Evolutionary conservation across 441 rosid genomes (phyloP).

Genomic region (Pelargonium exstipulatum): DNA sequence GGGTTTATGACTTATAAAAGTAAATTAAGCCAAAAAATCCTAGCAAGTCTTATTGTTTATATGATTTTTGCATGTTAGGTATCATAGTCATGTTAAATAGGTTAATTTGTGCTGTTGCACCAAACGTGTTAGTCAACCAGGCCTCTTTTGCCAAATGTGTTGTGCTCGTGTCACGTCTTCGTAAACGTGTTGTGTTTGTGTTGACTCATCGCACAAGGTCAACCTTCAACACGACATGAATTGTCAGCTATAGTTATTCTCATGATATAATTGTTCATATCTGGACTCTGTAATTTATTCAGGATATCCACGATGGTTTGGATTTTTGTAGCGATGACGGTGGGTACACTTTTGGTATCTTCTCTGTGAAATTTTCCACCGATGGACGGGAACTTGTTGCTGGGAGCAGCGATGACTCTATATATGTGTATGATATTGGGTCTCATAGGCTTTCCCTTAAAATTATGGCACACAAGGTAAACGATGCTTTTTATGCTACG

Average conservation of each 20-base stretch:
- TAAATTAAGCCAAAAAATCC: too few species aligned
- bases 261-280: background rate
- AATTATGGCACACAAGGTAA: slow-evolving; percentile 26
- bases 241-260: background rate
- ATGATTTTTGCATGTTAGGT: too few species aligned
- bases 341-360: slow-evolving; percentile 13
- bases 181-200: too few species aligned
- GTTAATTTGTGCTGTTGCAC: too few species aligned
- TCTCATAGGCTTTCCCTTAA: slow-evolving; percentile 20
- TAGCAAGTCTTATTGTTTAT: too few species aligned
- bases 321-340: slow-evolving; percentile 16
- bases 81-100: too few species aligned
- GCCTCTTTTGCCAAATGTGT: too few species aligned
- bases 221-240: too few species aligned
- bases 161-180: too few species aligned
- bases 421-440: slow-evolving; percentile 26
- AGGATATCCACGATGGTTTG: slow-evolving; percentile 28
- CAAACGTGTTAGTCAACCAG: too few species aligned
- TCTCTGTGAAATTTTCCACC: slow-evolving; percentile 25
- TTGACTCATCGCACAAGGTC: too few species aligned
- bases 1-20: too few species aligned
- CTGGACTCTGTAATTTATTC: background rate
- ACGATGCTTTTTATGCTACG: background rate
- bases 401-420: slow-evolving; percentile 13
- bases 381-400: slow-evolving; percentile 30